Conservation (phyloP, 2,329 filamentous ascomycete genomes). For the Cordyceps javanica region DNA sequence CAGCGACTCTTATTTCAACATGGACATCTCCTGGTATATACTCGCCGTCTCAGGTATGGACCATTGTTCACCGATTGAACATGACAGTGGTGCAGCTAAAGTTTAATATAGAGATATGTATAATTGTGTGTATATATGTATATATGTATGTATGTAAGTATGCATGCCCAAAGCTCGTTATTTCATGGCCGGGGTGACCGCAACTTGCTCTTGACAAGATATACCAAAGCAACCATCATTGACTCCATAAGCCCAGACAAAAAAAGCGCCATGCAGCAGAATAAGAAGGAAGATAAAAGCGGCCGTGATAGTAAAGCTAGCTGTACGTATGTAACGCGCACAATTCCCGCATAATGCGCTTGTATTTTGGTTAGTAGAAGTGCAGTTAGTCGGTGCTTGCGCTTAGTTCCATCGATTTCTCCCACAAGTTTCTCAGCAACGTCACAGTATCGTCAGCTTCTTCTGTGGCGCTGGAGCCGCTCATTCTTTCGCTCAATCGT, state of each 20-base stretch:
- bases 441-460: slow-evolving; percentile 46
- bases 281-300: neutral
- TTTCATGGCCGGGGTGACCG: neutral
- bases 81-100: neutral
- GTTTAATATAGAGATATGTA: no score
- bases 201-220: neutral
- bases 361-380: neutral
- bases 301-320: neutral
- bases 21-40: no score
- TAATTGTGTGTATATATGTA: neutral
- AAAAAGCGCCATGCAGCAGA: neutral
- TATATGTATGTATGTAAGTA: neutral
- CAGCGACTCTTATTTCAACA: no score
- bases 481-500: slow-evolving; percentile 36
- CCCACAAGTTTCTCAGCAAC: slow-evolving; percentile 54
- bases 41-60: no score
- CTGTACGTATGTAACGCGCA: neutral
- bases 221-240: slow-evolving; percentile 6
- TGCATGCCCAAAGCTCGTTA: no score
- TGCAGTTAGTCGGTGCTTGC: slow-evolving; percentile 33
- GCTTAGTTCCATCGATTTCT: slow-evolving; percentile 53
- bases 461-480: slow-evolving; percentile 44
- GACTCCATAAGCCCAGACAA: neutral
- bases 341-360: neutral
- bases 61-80: neutral